These are phyloP conservation scores for Candida anglica DNA, from an alignment of 805 yeast species.

Conservation along the genomic window DNA sequence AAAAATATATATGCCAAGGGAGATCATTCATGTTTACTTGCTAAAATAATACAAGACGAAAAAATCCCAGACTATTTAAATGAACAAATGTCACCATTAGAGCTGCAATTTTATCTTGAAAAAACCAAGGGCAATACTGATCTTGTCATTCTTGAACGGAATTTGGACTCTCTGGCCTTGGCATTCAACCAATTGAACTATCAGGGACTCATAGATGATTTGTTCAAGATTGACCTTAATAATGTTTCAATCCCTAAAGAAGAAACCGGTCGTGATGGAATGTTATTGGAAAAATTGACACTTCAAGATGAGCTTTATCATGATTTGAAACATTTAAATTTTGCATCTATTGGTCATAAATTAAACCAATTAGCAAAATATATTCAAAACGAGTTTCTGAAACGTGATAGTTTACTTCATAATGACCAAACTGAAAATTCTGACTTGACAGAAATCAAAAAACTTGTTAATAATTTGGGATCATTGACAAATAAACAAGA, in stretches of 20 bases:
- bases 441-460: slow-evolving; percentile 48
- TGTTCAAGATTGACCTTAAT: slow-evolving; percentile 48
- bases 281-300: slow-evolving; percentile 13
- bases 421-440: neutral
- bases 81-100: slow-evolving; percentile 30
- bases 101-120: slow-evolving; percentile 30
- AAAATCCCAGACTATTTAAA: slow-evolving; percentile 33
- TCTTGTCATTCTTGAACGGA: slow-evolving; percentile 74
- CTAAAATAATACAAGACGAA: slow-evolving; percentile 33
- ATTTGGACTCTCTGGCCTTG: slow-evolving; percentile 69
- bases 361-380: slow-evolving; percentile 68
- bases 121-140: slow-evolving; percentile 54
- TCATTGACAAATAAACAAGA: slow-evolving; percentile 65
- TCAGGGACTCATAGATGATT: slow-evolving; percentile 76
- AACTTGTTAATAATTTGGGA: slow-evolving; percentile 67
- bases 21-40: slow-evolving; percentile 45
- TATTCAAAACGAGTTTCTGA: slow-evolving; percentile 58
- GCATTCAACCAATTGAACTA: slow-evolving; percentile 76
- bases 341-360: slow-evolving; percentile 72
- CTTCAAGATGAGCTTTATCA: slow-evolving; percentile 47
- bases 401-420: slow-evolving; percentile 14
- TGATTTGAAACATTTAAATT: slow-evolving; percentile 61
- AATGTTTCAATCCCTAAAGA: slow-evolving; percentile 16
- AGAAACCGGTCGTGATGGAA: slow-evolving; percentile 2
- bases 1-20: slow-evolving; percentile 64